A percentile compares a stretch with the other conserved stretches of the same genome.
phyloP scores from a whole-genome alignment of 1,284 basidiomycete species.

The Malassezia pachydermatis region DNA sequence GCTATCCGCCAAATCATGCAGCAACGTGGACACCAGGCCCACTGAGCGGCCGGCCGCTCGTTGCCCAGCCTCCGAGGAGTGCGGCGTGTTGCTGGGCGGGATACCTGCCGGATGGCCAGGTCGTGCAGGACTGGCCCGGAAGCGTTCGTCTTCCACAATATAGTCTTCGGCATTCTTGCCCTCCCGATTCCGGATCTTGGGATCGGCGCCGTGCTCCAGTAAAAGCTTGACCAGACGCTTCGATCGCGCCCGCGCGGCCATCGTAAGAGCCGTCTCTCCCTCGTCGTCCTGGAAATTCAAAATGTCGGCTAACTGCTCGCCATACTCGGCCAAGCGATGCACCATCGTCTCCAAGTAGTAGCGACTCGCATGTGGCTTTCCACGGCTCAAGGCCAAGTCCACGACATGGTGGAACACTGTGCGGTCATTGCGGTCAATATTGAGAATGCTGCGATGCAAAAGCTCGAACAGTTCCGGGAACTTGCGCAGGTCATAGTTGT shows the following conservation, averaged over 20 bases:
- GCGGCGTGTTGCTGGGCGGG: constrained; percentile 52
- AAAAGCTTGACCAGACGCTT: constrained; percentile 93
- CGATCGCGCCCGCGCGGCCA: constrained; percentile 89
- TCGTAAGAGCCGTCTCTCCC: constrained; percentile 90
- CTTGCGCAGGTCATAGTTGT: constrained; percentile 98
- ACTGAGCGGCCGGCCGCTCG: constrained; percentile 65
- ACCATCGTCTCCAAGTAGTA: constrained; percentile 99
- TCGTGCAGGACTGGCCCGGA: constrained; percentile 67
- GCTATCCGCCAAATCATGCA: constrained; percentile 78
- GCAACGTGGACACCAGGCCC: constrained; percentile 71
- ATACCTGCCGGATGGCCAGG: background rate
- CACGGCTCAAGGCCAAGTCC: constrained; percentile 94
- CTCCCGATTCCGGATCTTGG: constrained; percentile 87
- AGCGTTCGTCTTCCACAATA: constrained; percentile 94
- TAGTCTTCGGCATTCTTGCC: constrained; percentile 98
- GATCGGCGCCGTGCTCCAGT: constrained; percentile 91
- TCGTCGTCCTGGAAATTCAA: constrained; percentile 99
- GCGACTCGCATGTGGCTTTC: constrained; percentile 90
- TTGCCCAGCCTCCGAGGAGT: constrained; percentile 77
- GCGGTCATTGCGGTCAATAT: constrained; percentile 95
- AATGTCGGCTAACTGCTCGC: constrained; percentile 90
- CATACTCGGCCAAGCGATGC: constrained; percentile 79
- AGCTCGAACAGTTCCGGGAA: constrained; percentile 97
- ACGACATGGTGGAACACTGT: constrained; percentile 98
- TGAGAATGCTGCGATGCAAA: constrained; percentile 88